Conservation (phyloP, 495 filamentous ascomycete genomes). For the Trichoderma asperelloides region DNA sequence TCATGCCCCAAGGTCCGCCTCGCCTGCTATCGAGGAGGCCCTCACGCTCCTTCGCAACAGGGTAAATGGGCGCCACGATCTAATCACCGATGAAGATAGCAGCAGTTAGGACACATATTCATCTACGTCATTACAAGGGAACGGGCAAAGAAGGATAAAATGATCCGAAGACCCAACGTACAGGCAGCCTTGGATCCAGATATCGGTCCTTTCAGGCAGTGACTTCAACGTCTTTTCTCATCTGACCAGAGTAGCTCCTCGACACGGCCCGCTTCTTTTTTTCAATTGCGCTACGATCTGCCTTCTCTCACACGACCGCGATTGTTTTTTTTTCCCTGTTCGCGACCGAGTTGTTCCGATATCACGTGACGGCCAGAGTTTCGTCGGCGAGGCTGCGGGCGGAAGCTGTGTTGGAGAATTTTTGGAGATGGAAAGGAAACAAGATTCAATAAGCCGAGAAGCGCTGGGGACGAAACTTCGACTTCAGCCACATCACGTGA, state of each 20-base stretch:
- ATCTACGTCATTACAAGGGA: neutral
- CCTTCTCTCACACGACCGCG: neutral
- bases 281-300: neutral
- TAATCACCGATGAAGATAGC: constrained; percentile 9
- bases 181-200: constrained; percentile 1
- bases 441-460: neutral
- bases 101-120: neutral
- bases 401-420: neutral
- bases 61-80: constrained; percentile 45
- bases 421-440: constrained; percentile 1
- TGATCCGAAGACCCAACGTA: neutral
- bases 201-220: neutral
- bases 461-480: neutral
- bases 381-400: neutral
- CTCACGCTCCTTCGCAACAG: constrained; percentile 34
- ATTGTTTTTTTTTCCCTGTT: neutral
- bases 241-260: neutral
- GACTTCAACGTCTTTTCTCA: neutral
- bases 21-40: constrained; percentile 47
- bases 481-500: neutral
- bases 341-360: neutral
- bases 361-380: neutral
- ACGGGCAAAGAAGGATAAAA: neutral
- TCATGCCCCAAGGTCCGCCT: constrained; percentile 48
- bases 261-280: neutral